Conservation (phyloP, 225 moss, liverwort and hornwort genomes). For the Climacium dendroides region DNA sequence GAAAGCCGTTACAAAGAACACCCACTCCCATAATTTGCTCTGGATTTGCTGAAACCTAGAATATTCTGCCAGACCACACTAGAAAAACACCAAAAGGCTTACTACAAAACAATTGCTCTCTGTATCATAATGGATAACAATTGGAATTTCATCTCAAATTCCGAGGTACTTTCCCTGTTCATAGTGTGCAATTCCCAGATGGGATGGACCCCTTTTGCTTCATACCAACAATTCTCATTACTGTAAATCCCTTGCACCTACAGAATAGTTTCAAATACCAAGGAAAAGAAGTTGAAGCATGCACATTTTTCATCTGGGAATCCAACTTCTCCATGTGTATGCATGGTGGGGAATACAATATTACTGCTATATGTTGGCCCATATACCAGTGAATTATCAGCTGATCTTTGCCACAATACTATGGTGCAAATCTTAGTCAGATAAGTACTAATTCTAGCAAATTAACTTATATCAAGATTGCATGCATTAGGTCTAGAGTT, state of each 20-base stretch:
- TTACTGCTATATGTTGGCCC: not conserved
- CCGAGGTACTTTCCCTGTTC: not conserved
- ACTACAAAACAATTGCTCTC: not conserved
- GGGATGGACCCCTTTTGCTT: not conserved
- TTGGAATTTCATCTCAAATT: not conserved
- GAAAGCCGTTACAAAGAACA: not conserved
- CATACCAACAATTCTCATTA: not conserved
- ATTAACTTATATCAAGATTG: not conserved
- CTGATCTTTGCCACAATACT: not conserved
- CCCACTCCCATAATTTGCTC: not conserved
- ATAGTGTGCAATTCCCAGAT: not conserved
- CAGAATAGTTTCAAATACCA: rapidly evolving
- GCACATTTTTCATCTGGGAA: not conserved
- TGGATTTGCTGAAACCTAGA: not conserved
- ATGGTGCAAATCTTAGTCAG: not conserved
- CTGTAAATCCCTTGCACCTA: not conserved
- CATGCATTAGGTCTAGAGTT: not conserved
- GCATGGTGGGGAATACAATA: not conserved
- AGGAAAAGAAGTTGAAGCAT: not conserved
- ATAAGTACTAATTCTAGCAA: not conserved
- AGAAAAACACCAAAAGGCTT: not conserved
- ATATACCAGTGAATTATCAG: not conserved
- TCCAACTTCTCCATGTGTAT: not conserved
- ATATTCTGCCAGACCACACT: not conserved
- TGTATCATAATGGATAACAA: not conserved